Percentiles rank a stretch among this genome's conserved stretches.
These are phyloP conservation scores for Kodamaea sagamina DNA, from an alignment of 805 yeast species.

Conservation along the genomic window DNA sequence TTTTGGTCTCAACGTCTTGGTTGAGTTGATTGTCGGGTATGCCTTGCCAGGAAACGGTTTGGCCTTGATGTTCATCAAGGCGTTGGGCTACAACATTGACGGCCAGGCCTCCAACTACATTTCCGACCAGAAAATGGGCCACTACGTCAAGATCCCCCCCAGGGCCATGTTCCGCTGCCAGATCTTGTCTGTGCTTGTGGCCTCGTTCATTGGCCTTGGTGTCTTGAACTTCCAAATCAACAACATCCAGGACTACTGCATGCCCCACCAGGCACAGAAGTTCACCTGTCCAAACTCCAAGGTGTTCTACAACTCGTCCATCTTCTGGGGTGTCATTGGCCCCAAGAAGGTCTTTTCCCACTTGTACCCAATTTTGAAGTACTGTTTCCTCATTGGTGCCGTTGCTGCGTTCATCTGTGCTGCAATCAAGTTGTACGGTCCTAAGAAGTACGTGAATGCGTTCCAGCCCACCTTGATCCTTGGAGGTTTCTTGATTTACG, in stretches of 20 bases:
- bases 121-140: slow-evolving; percentile 62
- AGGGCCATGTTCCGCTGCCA: slow-evolving; percentile 52
- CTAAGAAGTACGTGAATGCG: slow-evolving; percentile 23
- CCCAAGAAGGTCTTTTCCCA: slow-evolving; percentile 34
- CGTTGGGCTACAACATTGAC: slow-evolving; percentile 58
- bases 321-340: slow-evolving; percentile 62
- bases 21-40: slow-evolving; percentile 39
- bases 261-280: slow-evolving; percentile 22
- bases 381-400: slow-evolving; percentile 37
- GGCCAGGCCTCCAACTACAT: slow-evolving; percentile 58
- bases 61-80: slow-evolving; percentile 52
- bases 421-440: slow-evolving; percentile 19
- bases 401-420: slow-evolving; percentile 26
- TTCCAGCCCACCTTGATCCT: slow-evolving; percentile 38
- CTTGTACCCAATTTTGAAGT: slow-evolving; percentile 36
- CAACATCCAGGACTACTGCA: slow-evolving; percentile 23
- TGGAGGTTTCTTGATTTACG: slow-evolving; percentile 33
- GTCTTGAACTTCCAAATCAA: slow-evolving; percentile 23
- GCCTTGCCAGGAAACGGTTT: slow-evolving; percentile 40
- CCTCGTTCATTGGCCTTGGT: slow-evolving; percentile 25
- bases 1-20: slow-evolving; percentile 38
- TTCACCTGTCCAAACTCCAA: slow-evolving; percentile 33
- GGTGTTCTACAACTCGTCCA: slow-evolving; percentile 53
- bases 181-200: slow-evolving; percentile 23
- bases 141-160: slow-evolving; percentile 66